These are phyloP conservation scores for Epichloe hybrida DNA, from an alignment of 2,329 filamentous ascomycete genomes.

Conservation along the genomic window DNA sequence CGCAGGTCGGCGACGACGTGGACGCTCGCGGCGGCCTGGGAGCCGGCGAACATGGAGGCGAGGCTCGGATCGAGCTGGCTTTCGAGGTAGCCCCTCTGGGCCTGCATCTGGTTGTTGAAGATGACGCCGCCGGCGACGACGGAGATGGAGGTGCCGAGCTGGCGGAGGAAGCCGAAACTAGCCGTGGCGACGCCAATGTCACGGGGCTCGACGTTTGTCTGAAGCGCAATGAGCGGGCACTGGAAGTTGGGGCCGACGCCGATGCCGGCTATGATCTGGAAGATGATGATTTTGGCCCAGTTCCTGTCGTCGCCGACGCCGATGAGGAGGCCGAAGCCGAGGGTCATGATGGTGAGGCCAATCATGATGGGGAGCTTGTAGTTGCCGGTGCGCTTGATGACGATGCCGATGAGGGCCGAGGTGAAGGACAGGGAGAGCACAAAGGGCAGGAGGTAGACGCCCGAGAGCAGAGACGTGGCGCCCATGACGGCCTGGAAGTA, in stretches of 20 bases:
- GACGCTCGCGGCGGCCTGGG: conserved; percentile 47
- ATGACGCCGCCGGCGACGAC: conserved; percentile 66
- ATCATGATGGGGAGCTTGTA: conserved; percentile 48
- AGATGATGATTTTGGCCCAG: conserved; percentile 44
- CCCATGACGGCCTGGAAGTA: conserved; percentile 72
- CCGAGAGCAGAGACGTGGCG: conserved; percentile 54
- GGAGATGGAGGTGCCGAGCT: conserved; percentile 53
- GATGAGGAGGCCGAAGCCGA: conserved; percentile 53
- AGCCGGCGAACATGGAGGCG: conserved; percentile 41
- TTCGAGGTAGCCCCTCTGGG: conserved; percentile 34
- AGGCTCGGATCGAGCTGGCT: conserved; percentile 35
- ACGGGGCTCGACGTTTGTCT: conserved; percentile 44
- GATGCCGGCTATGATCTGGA: conserved; percentile 48
- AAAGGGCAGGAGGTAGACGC: conserved; percentile 60
- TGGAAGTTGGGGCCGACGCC: conserved; percentile 59
- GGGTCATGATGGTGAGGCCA: conserved; percentile 43
- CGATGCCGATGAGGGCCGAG: conserved; percentile 42
- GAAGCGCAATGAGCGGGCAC: conserved; percentile 52
- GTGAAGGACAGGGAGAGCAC: conserved; percentile 53
- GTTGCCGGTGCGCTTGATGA: conserved; percentile 50
- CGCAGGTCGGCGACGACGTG: conserved; percentile 40
- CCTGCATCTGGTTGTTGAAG: conserved; percentile 62
- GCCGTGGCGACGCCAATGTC: conserved; percentile 58
- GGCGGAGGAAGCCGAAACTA: conserved; percentile 54
- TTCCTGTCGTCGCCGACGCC: conserved; percentile 43